Evolutionary conservation across 2,329 filamentous ascomycete genomes (phyloP).

Genomic region (Colletotrichum costaricense): DNA sequence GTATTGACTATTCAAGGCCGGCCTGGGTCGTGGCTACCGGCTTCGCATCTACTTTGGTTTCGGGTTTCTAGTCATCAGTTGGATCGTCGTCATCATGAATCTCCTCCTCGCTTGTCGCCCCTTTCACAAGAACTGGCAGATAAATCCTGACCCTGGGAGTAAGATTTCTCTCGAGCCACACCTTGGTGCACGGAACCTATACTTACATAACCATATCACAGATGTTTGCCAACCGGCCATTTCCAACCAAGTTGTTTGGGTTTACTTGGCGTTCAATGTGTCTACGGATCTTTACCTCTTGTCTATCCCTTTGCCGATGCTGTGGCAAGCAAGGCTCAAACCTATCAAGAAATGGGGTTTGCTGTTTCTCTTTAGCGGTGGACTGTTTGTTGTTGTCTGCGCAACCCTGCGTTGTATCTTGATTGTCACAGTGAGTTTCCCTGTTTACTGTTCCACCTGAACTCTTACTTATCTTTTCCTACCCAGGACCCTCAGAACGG

Average conservation of each 20-base stretch:
- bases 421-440: background rate
- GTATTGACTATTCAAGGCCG: background rate
- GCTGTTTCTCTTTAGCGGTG: background rate
- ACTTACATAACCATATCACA: background rate
- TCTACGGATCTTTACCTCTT: background rate
- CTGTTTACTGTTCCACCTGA: background rate
- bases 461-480: background rate
- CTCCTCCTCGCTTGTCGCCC: background rate
- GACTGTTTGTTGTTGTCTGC: background rate
- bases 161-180: background rate
- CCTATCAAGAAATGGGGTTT: background rate
- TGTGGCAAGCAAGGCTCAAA: background rate
- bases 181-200: accelerated
- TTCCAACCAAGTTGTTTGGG: background rate
- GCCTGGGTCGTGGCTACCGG: background rate
- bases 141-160: background rate
- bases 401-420: background rate
- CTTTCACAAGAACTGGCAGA: background rate
- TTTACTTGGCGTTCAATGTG: background rate
- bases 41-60: background rate
- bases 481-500: background rate
- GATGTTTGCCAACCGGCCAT: background rate
- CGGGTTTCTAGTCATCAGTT: background rate
- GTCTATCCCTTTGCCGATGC: background rate
- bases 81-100: background rate